A percentile compares a stretch with the other conserved stretches of the same genome.
Evolutionary conservation across 2,329 filamentous ascomycete genomes (phyloP).

Genomic region (Colletotrichum spaethianum): DNA sequence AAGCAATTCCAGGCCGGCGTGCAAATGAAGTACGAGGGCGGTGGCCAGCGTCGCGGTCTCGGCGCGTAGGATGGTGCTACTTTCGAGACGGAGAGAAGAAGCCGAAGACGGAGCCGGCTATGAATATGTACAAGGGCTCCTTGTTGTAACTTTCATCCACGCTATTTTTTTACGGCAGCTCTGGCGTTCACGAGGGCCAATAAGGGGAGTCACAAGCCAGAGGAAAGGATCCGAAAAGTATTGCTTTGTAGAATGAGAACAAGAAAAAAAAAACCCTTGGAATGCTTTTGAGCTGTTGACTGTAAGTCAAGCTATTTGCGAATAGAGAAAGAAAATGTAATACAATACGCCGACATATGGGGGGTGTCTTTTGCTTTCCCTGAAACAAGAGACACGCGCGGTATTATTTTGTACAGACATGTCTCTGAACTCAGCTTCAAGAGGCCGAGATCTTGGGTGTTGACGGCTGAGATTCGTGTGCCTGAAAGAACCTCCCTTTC

Average conservation of each 20-base stretch:
- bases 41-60: conserved; percentile 65
- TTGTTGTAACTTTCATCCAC: conserved; percentile 22
- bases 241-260: conserved; percentile 28
- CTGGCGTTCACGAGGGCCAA: conserved; percentile 24
- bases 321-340: conserved; percentile 5
- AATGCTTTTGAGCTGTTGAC: conserved; percentile 23
- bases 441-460: conserved; percentile 2
- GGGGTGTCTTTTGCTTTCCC: conserved; percentile 29
- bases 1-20: conserved; percentile 71
- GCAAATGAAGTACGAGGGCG: conserved; percentile 67
- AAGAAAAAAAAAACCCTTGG: not conserved
- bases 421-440: conserved; percentile 6
- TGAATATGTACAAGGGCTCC: not conserved
- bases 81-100: not conserved
- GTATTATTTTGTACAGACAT: conserved; percentile 33
- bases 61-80: conserved; percentile 57
- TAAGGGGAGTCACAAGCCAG: not conserved
- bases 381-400: conserved; percentile 2
- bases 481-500: not conserved
- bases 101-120: not conserved
- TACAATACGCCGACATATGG: conserved; percentile 23
- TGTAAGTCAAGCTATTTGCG: not conserved
- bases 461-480: conserved; percentile 14
- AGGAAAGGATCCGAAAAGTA: conserved; percentile 6
- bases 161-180: conserved; percentile 1